phyloP scores from a whole-genome alignment of 1,284 basidiomycete genomes.

The Pisolithus thermaeus region DNA sequence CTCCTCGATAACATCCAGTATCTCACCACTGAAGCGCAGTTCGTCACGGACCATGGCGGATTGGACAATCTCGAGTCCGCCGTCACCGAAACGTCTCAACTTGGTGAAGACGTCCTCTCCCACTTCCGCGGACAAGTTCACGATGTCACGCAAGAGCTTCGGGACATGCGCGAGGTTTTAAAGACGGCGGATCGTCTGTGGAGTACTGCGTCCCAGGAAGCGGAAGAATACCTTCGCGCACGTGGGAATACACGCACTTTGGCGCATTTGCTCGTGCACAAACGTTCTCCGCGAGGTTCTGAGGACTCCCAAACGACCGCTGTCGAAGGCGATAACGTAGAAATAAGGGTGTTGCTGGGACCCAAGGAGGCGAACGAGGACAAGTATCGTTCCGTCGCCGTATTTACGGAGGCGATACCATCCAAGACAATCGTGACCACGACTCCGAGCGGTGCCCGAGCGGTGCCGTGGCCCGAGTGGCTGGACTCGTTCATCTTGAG shows the following conservation, averaged over 20 bases:
- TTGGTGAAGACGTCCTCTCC: constrained; percentile 39
- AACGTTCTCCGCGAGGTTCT: constrained; percentile 38
- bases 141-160: constrained; percentile 44
- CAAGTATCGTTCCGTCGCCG: constrained; percentile 16
- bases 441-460: constrained; percentile 19
- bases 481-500: constrained; percentile 29
- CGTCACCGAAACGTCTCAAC: constrained; percentile 41
- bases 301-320: constrained; percentile 52
- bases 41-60: constrained; percentile 31
- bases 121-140: constrained; percentile 47
- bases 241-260: constrained; percentile 27
- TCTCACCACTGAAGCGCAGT: constrained; percentile 37
- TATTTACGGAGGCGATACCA: constrained; percentile 18
- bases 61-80: constrained; percentile 40
- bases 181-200: constrained; percentile 33
- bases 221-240: constrained; percentile 34
- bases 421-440: constrained; percentile 18
- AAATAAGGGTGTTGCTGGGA: constrained; percentile 13
- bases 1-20: constrained; percentile 49
- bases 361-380: constrained; percentile 10
- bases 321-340: constrained; percentile 24
- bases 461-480: constrained; percentile 36
- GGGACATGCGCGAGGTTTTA: constrained; percentile 39
- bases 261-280: constrained; percentile 25
- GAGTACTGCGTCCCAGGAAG: constrained; percentile 37